phyloP scores from a whole-genome alignment of 768 basidiomycete species.

The Porpolomopsis calyptriformis region DNA sequence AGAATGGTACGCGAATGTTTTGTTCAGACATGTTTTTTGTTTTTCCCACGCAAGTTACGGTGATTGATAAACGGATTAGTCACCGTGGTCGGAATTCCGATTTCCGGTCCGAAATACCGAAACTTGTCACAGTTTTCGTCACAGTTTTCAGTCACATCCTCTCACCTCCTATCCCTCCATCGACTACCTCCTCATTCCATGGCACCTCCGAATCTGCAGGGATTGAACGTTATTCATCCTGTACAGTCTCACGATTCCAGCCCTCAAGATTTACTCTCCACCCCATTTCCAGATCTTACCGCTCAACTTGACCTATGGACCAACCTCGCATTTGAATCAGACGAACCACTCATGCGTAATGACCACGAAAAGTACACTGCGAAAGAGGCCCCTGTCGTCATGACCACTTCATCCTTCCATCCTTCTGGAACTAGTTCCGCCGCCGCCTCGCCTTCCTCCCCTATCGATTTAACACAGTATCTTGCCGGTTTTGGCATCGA shows the following conservation, averaged over 20 bases:
- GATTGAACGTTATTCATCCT: conserved; percentile 71
- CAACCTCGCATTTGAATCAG: conserved; percentile 58
- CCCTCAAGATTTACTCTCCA: conserved; percentile 49
- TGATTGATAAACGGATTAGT: neutral
- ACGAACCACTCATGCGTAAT: conserved; percentile 18
- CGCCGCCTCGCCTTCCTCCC: conserved; percentile 12
- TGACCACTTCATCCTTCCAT: conserved; percentile 13
- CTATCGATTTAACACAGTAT: conserved; percentile 31
- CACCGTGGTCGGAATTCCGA: neutral
- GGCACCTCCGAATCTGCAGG: conserved; percentile 58
- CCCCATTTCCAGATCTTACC: conserved; percentile 61
- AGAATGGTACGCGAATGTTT: conserved; percentile 63
- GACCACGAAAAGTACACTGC: conserved; percentile 45
- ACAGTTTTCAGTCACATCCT: neutral
- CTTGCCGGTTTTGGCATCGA: conserved; percentile 33
- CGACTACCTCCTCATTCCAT: conserved; percentile 22
- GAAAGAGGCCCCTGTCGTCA: conserved; percentile 20
- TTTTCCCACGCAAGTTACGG: conserved; percentile 1
- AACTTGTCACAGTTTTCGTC: neutral
- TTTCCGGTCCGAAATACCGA: neutral
- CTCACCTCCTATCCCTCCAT: conserved; percentile 1
- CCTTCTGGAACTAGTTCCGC: conserved; percentile 24
- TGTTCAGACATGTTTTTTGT: conserved; percentile 31
- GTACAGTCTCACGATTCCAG: conserved; percentile 28
- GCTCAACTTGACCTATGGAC: conserved; percentile 81